Conservation (phyloP, 1,139 yeast genomes). For the Petasospora rhodanensis region DNA sequence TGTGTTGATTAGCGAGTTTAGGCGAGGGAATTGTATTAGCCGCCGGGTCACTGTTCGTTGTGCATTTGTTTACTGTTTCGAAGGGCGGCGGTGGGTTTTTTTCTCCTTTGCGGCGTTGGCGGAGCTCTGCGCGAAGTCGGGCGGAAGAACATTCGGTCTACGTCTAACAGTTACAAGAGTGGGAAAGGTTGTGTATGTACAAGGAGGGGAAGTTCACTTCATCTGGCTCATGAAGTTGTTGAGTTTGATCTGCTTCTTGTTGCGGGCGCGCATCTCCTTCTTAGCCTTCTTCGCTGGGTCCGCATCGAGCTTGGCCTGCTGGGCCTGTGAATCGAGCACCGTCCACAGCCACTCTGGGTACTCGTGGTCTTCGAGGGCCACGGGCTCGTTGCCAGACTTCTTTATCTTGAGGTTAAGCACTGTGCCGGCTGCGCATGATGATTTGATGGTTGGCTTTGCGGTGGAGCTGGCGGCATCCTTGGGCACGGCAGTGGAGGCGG, state of each 20-base stretch:
- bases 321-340: constrained; percentile 61
- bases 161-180: too few relatives aligned
- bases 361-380: constrained; percentile 81
- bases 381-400: constrained; percentile 82
- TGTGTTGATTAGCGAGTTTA: too few relatives aligned
- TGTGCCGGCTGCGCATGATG: constrained; percentile 72
- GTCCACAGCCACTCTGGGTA: constrained; percentile 97
- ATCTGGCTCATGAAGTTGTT: constrained; percentile 67
- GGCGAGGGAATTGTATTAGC: too few relatives aligned
- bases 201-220: constrained; percentile 29
- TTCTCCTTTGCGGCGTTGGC: too few relatives aligned
- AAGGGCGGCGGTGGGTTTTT: too few relatives aligned
- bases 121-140: too few relatives aligned
- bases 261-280: constrained; percentile 61
- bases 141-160: too few relatives aligned
- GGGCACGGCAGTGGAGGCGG: too few relatives aligned
- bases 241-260: constrained; percentile 67
- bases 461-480: constrained; percentile 8
- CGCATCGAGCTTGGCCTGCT: constrained; percentile 46
- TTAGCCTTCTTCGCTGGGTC: constrained; percentile 68
- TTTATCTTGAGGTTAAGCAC: constrained; percentile 69
- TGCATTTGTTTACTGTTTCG: constrained; percentile 5
- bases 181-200: too few relatives aligned
- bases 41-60: too few relatives aligned
- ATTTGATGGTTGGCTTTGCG: constrained; percentile 24